A percentile compares a stretch with the other conserved stretches of the same genome.
These are phyloP conservation scores for Penicillium herquei DNA, from an alignment of 495 filamentous ascomycete genomes.

Conservation along the genomic window DNA sequence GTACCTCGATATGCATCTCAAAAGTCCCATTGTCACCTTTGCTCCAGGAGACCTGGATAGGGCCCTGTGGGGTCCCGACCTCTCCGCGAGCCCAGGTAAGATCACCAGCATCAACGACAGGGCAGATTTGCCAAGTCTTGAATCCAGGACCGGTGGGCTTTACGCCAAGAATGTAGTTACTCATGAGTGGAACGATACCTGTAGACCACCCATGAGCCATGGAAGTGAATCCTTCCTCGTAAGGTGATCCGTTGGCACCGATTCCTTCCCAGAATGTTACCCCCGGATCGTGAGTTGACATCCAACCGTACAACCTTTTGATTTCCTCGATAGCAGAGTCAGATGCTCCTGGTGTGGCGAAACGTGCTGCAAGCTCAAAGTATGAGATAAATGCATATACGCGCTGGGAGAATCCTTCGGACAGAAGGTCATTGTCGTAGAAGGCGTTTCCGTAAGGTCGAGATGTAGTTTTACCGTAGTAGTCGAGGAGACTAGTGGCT, in stretches of 20 bases:
- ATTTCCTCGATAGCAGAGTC: conserved; percentile 40
- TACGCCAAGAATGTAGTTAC: conserved; percentile 41
- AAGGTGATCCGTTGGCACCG: conserved; percentile 31
- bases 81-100: conserved; percentile 39
- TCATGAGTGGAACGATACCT: conserved; percentile 35
- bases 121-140: conserved; percentile 31
- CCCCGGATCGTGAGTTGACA: conserved; percentile 41
- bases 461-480: conserved; percentile 28
- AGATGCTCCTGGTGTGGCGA: conserved; percentile 25
- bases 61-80: conserved; percentile 37
- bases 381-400: conserved; percentile 54
- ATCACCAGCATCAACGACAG: conserved; percentile 24
- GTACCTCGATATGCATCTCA: conserved; percentile 5
- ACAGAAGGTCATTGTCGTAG: conserved; percentile 40
- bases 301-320: conserved; percentile 43
- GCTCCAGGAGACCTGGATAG: conserved; percentile 34
- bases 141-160: conserved; percentile 39
- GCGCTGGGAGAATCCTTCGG: conserved; percentile 31
- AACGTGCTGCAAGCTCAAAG: conserved; percentile 47
- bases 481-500: conserved; percentile 30
- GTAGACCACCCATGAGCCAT: conserved; percentile 43
- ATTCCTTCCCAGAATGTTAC: conserved; percentile 46
- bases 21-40: conserved; percentile 9
- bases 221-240: conserved; percentile 37
- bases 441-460: conserved; percentile 45